Base-by-base conservation (phyloP, 345 rosid species). In the Brassica nigra region DNA sequence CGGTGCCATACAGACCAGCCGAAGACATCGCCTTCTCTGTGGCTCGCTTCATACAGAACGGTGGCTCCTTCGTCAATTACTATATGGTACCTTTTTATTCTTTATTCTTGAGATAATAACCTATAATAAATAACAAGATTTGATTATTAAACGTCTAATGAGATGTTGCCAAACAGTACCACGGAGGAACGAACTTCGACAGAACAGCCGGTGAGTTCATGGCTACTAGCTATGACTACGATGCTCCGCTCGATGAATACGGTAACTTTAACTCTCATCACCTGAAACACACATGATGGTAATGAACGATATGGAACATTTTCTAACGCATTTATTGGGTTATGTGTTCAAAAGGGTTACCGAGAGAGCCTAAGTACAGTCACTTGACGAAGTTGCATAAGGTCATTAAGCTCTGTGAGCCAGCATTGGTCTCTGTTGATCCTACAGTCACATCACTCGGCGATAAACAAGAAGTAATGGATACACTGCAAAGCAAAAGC, bases 121-220 rank as follows among this genome's bases (percentile, higher is more conserved):
- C 4, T 8, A 27, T 8, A 27, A 20, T 12, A 16, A 33, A n/a
- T 12, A 16, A 33, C 52, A 62, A 12, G 27, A 20, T 73, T 74
- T 61, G 39, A 58, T 71, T 39, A 34, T 57, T 3, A 10, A 18
- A n/a, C 4, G 31, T 4, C 4, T 10, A 33, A 7, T 15, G 11
- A 36, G n/a, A 62, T 16, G 75, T 44, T 68, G 75, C 15, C 72
- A 54, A 57, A 62, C 79, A 95, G 99, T 95, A 91, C 80, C 98
- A 95, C 47, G 98, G 99, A 33, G 99, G 99, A 79, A 91, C 98
- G 9, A 95, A 95, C 81, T 95, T 95, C 64, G 99, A 87, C 49
- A 78, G 99, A 76, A 95, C 99, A 66, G 88, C 99, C 5, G 97
- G 98, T 29, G 39, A 8, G 30, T 95, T 93, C 86, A 87, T 95